Evolutionary conservation across 352 stramenopile genomes (phyloP), one percentile per base, ranked within the genome.

Genomic region (Phytophthora citricola): DNA sequence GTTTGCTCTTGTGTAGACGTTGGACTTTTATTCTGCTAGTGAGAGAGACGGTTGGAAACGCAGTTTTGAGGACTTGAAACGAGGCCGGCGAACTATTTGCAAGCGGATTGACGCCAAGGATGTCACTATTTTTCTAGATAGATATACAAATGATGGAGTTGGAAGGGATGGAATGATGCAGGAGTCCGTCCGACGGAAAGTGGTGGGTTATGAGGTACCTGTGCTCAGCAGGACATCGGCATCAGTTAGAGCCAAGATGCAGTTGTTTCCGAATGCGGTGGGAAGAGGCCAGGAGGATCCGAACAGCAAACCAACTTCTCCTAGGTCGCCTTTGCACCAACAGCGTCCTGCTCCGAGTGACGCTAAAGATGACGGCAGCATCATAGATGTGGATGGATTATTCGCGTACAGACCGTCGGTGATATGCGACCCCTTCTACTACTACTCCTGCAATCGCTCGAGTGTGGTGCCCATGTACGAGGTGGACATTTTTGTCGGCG

Each of bases 81-180:
- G 73, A 36, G 41, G 54, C 3, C 52, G 63, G 11, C 81, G 88
- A 72, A 54, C 64, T 2, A 87, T 92, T 52, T 85, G 73, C 59
- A 92, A 91, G 76, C 51, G 74, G 4, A 81, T 93, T 46, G 86
- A 94, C 26, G 81, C 75, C 4, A 90, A 88, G 43, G 88, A 95
- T 44, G 53, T 95, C 20, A 94, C 88, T 1, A 90, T 94, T 45
- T 95, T 95, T 41, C 55, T 95, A 1, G 88, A 95, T 71, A 74
- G 88, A 27, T 95, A 94, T 62, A 91, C 79, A 3, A 89, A 70
- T 56, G 79, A 90, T 14, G 69, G 69, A 4, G 71, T 74, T 38
- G 29, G 60, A 17, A 86, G 73, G 17, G 36, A 69, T 14, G 31
- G 44, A 12, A 54, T 8, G 20, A 73, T 56, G 11, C 55, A 66